Evolutionary conservation across 306 rosid species (phyloP).

Genomic region (Cicer cuneatum): DNA sequence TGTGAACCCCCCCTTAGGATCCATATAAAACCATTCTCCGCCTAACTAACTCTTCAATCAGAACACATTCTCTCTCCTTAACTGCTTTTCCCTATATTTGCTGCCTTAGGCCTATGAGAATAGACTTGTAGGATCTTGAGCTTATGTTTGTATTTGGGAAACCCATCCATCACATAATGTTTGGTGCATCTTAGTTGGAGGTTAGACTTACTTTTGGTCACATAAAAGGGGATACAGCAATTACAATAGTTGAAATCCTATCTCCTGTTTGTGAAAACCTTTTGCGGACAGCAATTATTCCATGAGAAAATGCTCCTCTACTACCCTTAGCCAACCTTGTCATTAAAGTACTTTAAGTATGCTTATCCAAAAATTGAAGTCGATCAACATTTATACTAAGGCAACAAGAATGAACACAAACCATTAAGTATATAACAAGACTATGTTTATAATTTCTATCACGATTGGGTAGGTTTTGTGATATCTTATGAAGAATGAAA

Average conservation of each 20-base stretch:
- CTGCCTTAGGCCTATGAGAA: not conserved
- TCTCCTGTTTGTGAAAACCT: constrained; percentile 32
- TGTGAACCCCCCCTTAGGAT: not conserved
- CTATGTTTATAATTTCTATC: constrained; percentile 6
- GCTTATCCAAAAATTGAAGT: constrained; percentile 30
- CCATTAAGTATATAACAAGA: constrained; percentile 1
- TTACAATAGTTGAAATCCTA: constrained; percentile 4
- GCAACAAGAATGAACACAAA: constrained; percentile 13
- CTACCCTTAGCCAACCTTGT: constrained; percentile 14
- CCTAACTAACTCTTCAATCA: not conserved
- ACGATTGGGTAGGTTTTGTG: not conserved
- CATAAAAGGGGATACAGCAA: constrained; percentile 6
- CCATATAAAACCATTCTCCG: not conserved
- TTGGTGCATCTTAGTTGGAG: constrained; percentile 17
- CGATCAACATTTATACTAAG: not conserved
- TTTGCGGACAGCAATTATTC: constrained; percentile 10
- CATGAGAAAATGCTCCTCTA: constrained; percentile 1
- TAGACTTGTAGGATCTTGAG: constrained; percentile 12
- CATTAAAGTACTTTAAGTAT: constrained; percentile 25
- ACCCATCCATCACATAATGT: not conserved
- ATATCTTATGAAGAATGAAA: constrained; percentile 26
- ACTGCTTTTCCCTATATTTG: not conserved
- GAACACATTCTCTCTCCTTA: constrained; percentile 12
- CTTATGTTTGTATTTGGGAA: not conserved
- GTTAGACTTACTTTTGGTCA: not conserved